phyloP scores from a whole-genome alignment of 768 basidiomycete species.

The Boletus subcaerulescens region DNA sequence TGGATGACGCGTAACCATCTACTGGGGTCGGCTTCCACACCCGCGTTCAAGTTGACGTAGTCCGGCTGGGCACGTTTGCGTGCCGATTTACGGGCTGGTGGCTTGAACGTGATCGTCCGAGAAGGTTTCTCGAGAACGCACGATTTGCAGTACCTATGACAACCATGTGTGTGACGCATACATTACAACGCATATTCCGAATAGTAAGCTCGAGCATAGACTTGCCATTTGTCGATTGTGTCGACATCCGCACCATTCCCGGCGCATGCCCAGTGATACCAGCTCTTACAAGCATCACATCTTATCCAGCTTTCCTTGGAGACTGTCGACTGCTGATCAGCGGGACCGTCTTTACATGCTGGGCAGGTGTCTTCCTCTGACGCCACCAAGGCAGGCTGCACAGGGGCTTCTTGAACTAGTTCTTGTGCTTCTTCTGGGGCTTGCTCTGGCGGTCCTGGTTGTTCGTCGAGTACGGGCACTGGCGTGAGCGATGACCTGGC shows the following conservation, averaged over 20 bases:
- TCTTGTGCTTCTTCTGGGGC: conserved; percentile 14
- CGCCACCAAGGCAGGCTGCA: conserved; percentile 5
- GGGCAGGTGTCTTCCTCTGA: conserved; percentile 44
- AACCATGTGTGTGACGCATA: conserved; percentile 16
- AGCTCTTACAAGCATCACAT: conserved; percentile 77
- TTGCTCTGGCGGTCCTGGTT: conserved; percentile 11
- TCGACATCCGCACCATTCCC: conserved; percentile 64
- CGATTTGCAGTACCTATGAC: conserved; percentile 62
- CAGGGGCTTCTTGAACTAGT: conserved; percentile 9
- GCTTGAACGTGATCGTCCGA: conserved; percentile 69
- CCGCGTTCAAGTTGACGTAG: conserved; percentile 74
- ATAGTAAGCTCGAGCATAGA: conserved; percentile 12
- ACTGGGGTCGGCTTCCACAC: conserved; percentile 54
- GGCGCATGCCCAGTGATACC: conserved; percentile 84
- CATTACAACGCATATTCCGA: conserved; percentile 11
- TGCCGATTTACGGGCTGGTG: conserved; percentile 76
- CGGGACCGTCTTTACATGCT: conserved; percentile 43
- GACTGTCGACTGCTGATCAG: conserved; percentile 31
- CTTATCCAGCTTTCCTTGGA: conserved; percentile 79
- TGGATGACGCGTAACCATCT: conserved; percentile 72
- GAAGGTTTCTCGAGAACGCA: conserved; percentile 60
- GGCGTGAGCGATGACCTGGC: conserved; percentile 30
- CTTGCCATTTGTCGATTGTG: conserved; percentile 76
- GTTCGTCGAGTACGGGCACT: conserved; percentile 22
- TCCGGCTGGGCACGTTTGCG: conserved; percentile 73